phyloP scores from a whole-genome alignment of 78 protist species.

The Dictyostelium purpureum region DNA sequence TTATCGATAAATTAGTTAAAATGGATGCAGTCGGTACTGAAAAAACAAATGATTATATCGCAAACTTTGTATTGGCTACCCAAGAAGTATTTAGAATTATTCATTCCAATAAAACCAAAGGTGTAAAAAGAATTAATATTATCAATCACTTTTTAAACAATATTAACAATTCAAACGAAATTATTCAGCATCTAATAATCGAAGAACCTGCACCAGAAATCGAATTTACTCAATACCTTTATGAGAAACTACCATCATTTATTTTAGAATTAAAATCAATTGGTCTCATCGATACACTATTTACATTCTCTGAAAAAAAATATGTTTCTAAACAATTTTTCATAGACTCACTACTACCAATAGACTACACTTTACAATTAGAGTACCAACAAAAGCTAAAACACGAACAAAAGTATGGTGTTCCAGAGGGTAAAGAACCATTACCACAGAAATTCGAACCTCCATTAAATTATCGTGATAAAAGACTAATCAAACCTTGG shows the following conservation, averaged over 20 bases:
- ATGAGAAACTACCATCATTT: neutral
- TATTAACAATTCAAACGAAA: neutral
- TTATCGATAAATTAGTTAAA: neutral
- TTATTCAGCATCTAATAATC: neutral
- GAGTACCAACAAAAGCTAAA: neutral
- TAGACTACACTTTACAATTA: neutral
- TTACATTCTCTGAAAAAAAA: neutral
- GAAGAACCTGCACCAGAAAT: neutral
- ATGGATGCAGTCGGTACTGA: neutral
- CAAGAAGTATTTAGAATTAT: neutral
- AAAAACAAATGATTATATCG: neutral
- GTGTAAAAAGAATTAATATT: neutral
- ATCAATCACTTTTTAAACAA: neutral
- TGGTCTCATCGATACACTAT: neutral
- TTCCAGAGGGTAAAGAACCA: neutral
- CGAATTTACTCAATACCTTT: neutral
- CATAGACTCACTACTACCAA: neutral
- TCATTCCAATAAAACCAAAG: neutral
- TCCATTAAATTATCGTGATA: neutral
- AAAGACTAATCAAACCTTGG: conserved; percentile 13
- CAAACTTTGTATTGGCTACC: neutral
- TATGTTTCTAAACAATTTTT: neutral
- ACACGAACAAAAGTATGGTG: neutral
- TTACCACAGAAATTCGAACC: neutral
- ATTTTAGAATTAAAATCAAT: conserved; percentile 1